Evolutionary conservation across 345 rosid species (phyloP).

Genomic region (Arabis alpina): DNA sequence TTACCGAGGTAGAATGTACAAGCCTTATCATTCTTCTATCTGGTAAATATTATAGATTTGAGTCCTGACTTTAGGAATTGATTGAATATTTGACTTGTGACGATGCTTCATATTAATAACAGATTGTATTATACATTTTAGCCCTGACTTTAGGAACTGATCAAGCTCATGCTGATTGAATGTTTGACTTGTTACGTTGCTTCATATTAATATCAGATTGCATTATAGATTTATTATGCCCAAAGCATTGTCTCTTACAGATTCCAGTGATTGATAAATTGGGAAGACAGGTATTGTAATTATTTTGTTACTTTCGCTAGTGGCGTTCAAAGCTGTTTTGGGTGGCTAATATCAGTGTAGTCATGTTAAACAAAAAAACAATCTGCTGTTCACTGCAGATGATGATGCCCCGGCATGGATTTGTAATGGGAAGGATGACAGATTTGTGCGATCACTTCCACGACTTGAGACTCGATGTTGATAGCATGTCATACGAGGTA

Average conservation of each 20-base stretch:
- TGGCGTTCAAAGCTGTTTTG: conserved; percentile 14
- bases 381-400: conserved; percentile 42
- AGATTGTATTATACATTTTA: neutral
- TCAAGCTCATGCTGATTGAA: neutral
- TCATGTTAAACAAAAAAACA: neutral
- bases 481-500: conserved; percentile 55
- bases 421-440: conserved; percentile 44
- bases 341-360: conserved; percentile 13
- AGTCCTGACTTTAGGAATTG: neutral
- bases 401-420: conserved; percentile 45
- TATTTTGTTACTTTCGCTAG: neutral
- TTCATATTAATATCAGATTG: neutral
- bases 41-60: neutral
- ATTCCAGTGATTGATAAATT: neutral
- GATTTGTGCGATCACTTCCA: conserved; percentile 43
- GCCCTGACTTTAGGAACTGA: neutral
- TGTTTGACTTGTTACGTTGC: conserved; percentile 4
- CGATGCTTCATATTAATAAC: conserved; percentile 1
- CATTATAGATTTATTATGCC: too few species aligned
- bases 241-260: neutral
- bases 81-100: conserved; percentile 15
- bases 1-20: conserved; percentile 65
- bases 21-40: conserved; percentile 13
- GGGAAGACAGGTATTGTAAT: neutral
- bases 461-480: conserved; percentile 50